Conservation (phyloP, 352 stramenopile species). For the Elongisporangium prolatum region DNA sequence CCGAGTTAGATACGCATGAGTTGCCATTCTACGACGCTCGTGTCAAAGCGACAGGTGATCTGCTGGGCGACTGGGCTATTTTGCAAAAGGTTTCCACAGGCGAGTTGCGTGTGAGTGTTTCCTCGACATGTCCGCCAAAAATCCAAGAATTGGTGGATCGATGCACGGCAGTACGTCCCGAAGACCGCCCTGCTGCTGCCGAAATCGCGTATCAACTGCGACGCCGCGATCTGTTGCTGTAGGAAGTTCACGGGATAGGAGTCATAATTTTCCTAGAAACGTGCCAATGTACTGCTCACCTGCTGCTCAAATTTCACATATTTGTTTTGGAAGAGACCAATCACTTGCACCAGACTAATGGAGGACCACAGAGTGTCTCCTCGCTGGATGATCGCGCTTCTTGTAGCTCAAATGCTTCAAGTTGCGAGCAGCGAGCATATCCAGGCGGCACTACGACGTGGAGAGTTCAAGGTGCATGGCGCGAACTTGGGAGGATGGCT, state of each 20-base stretch:
- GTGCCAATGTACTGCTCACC: background rate
- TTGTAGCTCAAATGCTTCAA: background rate
- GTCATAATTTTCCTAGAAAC: background rate
- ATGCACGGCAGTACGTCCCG: conserved; percentile 49
- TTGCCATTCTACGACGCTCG: conserved; percentile 52
- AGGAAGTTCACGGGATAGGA: conserved; percentile 11
- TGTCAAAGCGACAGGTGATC: conserved; percentile 17
- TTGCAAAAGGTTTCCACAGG: conserved; percentile 49
- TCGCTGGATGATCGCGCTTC: background rate
- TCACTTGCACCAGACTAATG: background rate
- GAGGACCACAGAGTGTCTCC: background rate
- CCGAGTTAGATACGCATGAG: conserved; percentile 63
- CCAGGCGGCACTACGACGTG: background rate
- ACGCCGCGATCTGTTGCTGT: conserved; percentile 39
- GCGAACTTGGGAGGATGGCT: conserved; percentile 69
- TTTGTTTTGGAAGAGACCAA: background rate
- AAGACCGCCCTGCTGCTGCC: conserved; percentile 40
- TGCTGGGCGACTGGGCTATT: conserved; percentile 55
- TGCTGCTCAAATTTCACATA: background rate
- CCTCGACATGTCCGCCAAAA: conserved; percentile 33
- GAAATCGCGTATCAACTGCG: conserved; percentile 62
- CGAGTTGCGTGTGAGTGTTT: conserved; percentile 32
- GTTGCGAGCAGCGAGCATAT: background rate
- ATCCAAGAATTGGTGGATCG: conserved; percentile 39
- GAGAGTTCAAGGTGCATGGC: conserved; percentile 12